These are phyloP conservation scores for Colletotrichum tofieldiae DNA, from an alignment of 2,329 filamentous ascomycete genomes.

Conservation along the genomic window DNA sequence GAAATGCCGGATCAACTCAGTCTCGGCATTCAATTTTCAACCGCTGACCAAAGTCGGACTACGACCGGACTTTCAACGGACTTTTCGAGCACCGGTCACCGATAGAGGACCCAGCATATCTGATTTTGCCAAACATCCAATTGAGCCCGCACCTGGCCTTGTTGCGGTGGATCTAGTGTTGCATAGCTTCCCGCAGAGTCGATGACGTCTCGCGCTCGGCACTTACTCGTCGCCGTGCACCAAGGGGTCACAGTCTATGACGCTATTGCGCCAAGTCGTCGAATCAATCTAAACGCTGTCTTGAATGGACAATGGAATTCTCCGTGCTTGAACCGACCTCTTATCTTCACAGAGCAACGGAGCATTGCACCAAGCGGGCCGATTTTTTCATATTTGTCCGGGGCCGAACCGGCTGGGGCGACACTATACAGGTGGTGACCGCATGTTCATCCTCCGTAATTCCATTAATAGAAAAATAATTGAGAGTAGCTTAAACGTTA, in stretches of 20 bases:
- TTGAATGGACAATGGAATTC: background rate
- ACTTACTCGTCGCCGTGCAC: background rate
- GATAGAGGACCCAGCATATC: background rate
- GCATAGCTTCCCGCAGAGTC: background rate
- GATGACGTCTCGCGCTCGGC: background rate
- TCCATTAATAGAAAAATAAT: background rate
- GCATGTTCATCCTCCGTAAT: background rate
- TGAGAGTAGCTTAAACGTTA: background rate
- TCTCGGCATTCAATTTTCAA: background rate
- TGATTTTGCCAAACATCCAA: background rate
- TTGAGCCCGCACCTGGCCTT: background rate
- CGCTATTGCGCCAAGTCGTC: background rate
- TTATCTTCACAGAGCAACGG: background rate
- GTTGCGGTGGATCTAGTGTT: background rate
- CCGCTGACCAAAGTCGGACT: background rate
- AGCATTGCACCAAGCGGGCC: background rate
- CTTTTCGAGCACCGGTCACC: constrained; percentile 8
- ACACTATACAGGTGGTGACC: background rate
- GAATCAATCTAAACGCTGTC: no score
- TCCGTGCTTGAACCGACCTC: background rate
- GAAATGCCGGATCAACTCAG: background rate
- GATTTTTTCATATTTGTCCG: background rate
- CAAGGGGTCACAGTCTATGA: constrained; percentile 14
- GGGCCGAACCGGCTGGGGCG: background rate
- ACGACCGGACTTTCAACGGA: constrained; percentile 14